Conservation (phyloP, 129 eudicot genomes). For the Pittosporum tobira region DNA sequence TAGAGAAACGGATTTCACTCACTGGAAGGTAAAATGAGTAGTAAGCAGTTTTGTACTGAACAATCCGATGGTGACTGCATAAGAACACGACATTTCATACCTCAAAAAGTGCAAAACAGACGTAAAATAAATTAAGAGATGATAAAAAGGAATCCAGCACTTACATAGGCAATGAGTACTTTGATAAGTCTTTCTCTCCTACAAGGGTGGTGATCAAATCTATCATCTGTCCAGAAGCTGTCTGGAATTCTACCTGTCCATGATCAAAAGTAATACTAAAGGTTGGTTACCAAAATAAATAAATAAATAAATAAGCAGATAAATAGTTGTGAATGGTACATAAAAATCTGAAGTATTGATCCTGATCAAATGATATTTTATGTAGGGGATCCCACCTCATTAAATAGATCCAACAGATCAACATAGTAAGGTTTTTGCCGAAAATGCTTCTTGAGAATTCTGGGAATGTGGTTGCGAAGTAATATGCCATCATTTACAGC, state of each 20-base stretch:
- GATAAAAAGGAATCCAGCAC: constrained; percentile 13
- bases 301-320: too few species aligned
- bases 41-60: constrained; percentile 88
- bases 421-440: constrained; percentile 66
- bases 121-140: not conserved
- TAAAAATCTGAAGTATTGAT: not conserved
- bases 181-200: constrained; percentile 82
- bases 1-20: constrained; percentile 21
- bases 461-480: constrained; percentile 81
- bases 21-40: constrained; percentile 93
- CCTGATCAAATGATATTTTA: constrained; percentile 4
- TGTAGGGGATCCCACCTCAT: constrained; percentile 47
- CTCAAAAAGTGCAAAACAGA: constrained; percentile 11
- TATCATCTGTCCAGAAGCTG: constrained; percentile 86
- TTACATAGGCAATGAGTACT: constrained; percentile 68
- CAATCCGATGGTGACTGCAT: constrained; percentile 87
- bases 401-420: constrained; percentile 71
- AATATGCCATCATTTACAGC: constrained; percentile 82
- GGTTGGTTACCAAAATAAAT: too few species aligned
- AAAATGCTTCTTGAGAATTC: constrained; percentile 82
- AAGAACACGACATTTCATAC: constrained; percentile 9
- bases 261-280: not conserved
- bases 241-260: constrained; percentile 80
- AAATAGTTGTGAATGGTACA: not conserved
- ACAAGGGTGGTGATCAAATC: constrained; percentile 84